Percentiles rank a stretch among this genome's conserved stretches.
Evolutionary conservation across 192 early-diverging fungal species (phyloP).

Genomic region (Allomyces javanicus): DNA sequence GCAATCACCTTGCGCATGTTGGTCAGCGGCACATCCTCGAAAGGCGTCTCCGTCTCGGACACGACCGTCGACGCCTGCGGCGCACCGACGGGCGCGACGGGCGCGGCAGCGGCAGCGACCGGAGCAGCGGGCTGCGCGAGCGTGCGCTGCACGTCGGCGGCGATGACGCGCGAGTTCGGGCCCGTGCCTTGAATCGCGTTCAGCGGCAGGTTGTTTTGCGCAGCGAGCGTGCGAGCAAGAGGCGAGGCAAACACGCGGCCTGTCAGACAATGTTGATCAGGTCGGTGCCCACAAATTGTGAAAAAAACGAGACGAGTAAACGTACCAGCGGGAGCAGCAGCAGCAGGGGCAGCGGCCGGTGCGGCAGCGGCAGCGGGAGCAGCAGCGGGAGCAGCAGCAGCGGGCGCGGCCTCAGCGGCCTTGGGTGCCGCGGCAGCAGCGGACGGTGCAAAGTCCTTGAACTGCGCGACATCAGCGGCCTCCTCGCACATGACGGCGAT

Average conservation of each 20-base stretch:
- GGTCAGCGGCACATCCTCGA: constrained; percentile 48
- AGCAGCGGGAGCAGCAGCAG: constrained; percentile 13
- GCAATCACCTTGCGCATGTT: constrained; percentile 72
- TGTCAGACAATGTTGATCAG: constrained; percentile 7
- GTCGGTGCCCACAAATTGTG: background rate
- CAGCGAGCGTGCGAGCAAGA: constrained; percentile 67
- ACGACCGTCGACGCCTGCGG: constrained; percentile 4
- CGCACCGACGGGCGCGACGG: background rate
- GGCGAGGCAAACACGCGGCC: constrained; percentile 70
- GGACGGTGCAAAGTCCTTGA: constrained; percentile 48
- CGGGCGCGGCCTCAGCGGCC: constrained; percentile 9
- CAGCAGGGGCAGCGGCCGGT: constrained; percentile 3
- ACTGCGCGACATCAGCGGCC: constrained; percentile 65
- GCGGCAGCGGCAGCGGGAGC: constrained; percentile 18
- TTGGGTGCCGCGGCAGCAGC: constrained; percentile 24
- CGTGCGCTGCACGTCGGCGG: constrained; percentile 62
- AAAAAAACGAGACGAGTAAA: background rate
- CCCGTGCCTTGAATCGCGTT: constrained; percentile 63
- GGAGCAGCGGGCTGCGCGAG: constrained; percentile 7
- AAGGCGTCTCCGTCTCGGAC: constrained; percentile 30
- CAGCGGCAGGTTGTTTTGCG: constrained; percentile 60
- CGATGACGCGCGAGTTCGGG: constrained; percentile 73
- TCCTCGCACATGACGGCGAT: constrained; percentile 82
- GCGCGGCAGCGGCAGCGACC: constrained; percentile 21
- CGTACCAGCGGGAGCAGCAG: background rate